Base-by-base conservation (phyloP, 495 filamentous ascomycete genomes). In the Trichoderma orchidacearum region DNA sequence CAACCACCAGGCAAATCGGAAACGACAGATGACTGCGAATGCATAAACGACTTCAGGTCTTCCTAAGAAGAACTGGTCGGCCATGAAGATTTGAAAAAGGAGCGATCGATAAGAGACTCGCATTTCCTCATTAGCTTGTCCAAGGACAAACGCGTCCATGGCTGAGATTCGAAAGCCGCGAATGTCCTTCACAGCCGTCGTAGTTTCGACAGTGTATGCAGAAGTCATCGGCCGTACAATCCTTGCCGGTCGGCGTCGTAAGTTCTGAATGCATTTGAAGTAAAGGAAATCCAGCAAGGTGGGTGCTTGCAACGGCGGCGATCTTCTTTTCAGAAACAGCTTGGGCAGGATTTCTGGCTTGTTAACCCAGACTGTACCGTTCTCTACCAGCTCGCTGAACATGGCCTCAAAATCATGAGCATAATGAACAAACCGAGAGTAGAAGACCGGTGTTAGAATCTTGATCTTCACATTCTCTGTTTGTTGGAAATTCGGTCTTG, bases 381-480 rank as follows among this genome's bases (percentile, higher is more conserved):
- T 79, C 57, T 77, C 75, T 18, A 72, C 63, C 12, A 73, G 58
- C 60, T 83, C 78, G 35, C 67, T 66, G 38, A 75, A 69, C 31
- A 85, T 63, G 1, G 72, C 79, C 59, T 80, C 75, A 13, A 76
- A 61, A 27, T 73, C 66, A 60, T 80, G 68, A 7, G 70, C 61
- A 58, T 81, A 79, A 59, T 75, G 68, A 21, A 78, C 74, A 48
- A 85, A 76, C 48, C 75, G 68, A 41, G 76, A 71, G 64, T 85
- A 86, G 62, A 86, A 86, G 1, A 65, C 70, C 1, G 84, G 81
- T 0, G 76, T 81, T 1, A 81, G 65, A 17, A 84, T 64, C 28
- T 73, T 75, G 58, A 85, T 64, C 34, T 76, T 72, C 1, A 81
- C 25, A 13, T 69, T 51, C 12, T 72, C 59, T 3, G 41, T 51